Conservation (phyloP, 2,329 filamentous ascomycete genomes). For the Escovopsis sp. region DNA sequence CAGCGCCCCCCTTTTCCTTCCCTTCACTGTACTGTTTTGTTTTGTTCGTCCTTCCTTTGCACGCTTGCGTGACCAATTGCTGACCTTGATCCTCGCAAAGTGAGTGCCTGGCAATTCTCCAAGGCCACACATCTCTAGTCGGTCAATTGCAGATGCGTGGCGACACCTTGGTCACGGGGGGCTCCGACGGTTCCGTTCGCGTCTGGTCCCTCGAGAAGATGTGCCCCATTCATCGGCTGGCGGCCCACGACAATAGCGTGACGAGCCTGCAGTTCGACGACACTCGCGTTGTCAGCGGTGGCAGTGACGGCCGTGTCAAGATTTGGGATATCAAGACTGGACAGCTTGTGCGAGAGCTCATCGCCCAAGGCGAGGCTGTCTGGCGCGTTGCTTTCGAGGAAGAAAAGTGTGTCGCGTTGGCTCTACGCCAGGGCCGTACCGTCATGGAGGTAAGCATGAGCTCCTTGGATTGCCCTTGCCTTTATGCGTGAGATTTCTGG, state of each 20-base stretch:
- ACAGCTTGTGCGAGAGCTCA: conserved; percentile 77
- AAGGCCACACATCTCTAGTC: conserved; percentile 92
- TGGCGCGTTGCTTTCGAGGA: conserved; percentile 98
- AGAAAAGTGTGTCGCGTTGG: conserved; percentile 94
- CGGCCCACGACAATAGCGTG: conserved; percentile 95
- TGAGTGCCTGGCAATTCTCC: conserved; percentile 77
- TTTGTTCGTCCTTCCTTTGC: too few relatives aligned
- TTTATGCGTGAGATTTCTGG: too few relatives aligned
- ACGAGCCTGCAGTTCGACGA: conserved; percentile 97
- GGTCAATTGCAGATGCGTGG: conserved; percentile 93
- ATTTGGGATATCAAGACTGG: conserved; percentile 95
- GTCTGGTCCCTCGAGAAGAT: conserved; percentile 91
- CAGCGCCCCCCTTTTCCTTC: too few relatives aligned
- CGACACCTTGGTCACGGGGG: conserved; percentile 87
- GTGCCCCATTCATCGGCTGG: conserved; percentile 82
- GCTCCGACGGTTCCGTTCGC: conserved; percentile 86
- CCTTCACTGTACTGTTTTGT: too few relatives aligned
- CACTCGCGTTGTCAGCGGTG: conserved; percentile 85
- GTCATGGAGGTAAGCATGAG: conserved; percentile 98
- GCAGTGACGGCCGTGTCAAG: conserved; percentile 93
- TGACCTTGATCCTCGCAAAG: conserved; percentile 27
- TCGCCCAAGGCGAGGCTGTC: conserved; percentile 81
- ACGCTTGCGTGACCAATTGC: conserved; percentile 8
- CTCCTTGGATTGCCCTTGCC: too few relatives aligned
- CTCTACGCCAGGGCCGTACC: conserved; percentile 67